Percentiles rank a stretch among this genome's conserved stretches.
phyloP scores from a whole-genome alignment of 306 rosid species.

The Hylodesmum podocarpum region DNA sequence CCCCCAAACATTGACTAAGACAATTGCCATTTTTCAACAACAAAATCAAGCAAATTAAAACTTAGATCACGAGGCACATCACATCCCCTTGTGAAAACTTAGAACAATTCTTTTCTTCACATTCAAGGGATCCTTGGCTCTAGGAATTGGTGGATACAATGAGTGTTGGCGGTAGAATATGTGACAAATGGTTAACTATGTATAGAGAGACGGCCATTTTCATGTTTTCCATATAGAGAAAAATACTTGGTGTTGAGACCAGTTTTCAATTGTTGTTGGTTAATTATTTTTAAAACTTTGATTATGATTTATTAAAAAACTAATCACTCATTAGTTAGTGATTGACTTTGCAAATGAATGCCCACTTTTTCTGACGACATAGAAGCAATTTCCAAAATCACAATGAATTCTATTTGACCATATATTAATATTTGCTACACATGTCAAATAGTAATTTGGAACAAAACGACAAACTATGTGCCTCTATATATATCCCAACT shows the following conservation, averaged over 20 bases:
- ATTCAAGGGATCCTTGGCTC: slow-evolving; percentile 8
- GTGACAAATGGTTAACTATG: slow-evolving; percentile 13
- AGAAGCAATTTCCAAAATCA: neutral
- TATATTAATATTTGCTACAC: slow-evolving; percentile 8
- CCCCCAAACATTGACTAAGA: neutral
- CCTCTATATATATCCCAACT: slow-evolving; percentile 19
- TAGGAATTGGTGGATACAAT: neutral
- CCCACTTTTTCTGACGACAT: neutral
- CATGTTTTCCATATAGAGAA: neutral
- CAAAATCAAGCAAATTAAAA: neutral
- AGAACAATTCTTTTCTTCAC: slow-evolving; percentile 23
- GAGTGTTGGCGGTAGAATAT: slow-evolving; percentile 15
- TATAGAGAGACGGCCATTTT: neutral
- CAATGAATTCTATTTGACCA: slow-evolving; percentile 27
- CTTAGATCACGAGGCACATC: neutral
- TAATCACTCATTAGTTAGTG: neutral
- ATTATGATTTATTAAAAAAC: neutral
- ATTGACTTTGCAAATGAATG: slow-evolving; percentile 20
- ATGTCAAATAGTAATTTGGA: neutral
- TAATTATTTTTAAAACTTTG: neutral
- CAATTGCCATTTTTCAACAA: neutral
- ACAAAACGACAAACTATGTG: slow-evolving; percentile 4
- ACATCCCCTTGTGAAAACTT: neutral
- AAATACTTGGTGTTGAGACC: neutral
- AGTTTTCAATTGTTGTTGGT: no score